A percentile compares a stretch with the other conserved stretches of the same genome.
phyloP scores from a whole-genome alignment of 305 asterid genomes.

The Petunia hybrid region DNA sequence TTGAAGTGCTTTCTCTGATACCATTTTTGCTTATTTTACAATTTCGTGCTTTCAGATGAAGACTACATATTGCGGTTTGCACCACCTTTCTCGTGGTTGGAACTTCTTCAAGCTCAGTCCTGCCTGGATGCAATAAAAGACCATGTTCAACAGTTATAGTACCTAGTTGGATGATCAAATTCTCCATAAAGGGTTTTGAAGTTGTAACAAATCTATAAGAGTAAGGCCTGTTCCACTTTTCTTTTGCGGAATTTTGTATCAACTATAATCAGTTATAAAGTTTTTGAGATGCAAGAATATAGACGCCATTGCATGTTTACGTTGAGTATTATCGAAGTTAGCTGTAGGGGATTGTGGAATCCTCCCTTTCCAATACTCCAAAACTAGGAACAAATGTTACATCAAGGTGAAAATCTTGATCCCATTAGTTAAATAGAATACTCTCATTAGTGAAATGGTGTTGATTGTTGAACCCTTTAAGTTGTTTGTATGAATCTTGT shows the following conservation, averaged over 20 bases:
- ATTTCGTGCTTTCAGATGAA: constrained; percentile 62
- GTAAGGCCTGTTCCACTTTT: background rate
- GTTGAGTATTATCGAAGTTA: background rate
- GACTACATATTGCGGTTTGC: constrained; percentile 84
- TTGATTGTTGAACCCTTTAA: too few relatives aligned
- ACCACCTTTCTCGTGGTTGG: constrained; percentile 68
- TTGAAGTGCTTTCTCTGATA: background rate
- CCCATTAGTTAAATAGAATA: too few relatives aligned
- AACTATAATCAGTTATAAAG: constrained; percentile 20
- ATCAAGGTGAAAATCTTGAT: too few relatives aligned
- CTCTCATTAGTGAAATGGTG: too few relatives aligned
- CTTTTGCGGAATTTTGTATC: constrained; percentile 1
- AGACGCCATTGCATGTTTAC: background rate
- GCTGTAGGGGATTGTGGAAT: background rate
- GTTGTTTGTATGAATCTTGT: too few relatives aligned
- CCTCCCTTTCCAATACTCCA: background rate
- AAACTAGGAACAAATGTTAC: background rate
- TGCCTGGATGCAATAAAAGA: constrained; percentile 76
- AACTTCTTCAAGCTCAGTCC: constrained; percentile 87
- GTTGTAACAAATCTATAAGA: background rate
- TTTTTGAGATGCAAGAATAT: background rate
- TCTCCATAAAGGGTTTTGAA: background rate
- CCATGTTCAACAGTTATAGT: constrained; percentile 62
- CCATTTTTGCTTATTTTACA: background rate
- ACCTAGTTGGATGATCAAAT: background rate